These are phyloP conservation scores for Silene coronaria DNA, from an alignment of 179 eudicot genomes.

Conservation along the genomic window DNA sequence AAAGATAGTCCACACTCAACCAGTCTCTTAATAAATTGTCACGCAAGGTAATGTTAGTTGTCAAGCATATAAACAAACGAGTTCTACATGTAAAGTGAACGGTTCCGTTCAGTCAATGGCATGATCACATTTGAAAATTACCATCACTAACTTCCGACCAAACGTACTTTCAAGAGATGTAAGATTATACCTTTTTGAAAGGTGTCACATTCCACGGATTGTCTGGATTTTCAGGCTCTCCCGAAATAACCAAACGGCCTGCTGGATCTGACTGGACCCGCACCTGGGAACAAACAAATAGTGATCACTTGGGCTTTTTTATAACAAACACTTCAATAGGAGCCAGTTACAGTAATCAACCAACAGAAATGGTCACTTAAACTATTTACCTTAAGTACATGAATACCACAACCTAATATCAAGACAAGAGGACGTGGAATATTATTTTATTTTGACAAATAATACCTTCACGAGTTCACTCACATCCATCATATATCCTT, in stretches of 20 bases:
- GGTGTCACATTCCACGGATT: constrained; percentile 88
- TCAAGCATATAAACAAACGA: background rate
- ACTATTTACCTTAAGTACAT: background rate
- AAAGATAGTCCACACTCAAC: background rate
- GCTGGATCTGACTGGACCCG: constrained; percentile 89
- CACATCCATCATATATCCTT: background rate
- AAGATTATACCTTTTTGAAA: constrained; percentile 57
- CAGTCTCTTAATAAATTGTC: background rate
- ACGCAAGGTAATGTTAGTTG: background rate
- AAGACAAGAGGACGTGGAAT: background rate
- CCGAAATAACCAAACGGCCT: constrained; percentile 80
- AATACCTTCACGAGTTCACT: background rate
- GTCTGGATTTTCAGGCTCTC: constrained; percentile 82
- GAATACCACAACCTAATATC: background rate
- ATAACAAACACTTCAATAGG: background rate
- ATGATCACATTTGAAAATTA: background rate
- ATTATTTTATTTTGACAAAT: background rate
- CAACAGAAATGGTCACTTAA: background rate
- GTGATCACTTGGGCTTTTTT: background rate
- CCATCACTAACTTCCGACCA: background rate
- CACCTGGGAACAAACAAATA: constrained; percentile 40
- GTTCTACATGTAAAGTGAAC: background rate
- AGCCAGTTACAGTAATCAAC: background rate
- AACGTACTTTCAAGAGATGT: background rate
- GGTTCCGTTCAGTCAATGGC: background rate